Evolutionary conservation across 768 basidiomycete genomes (phyloP), one percentile per base, ranked within the genome.

Genomic region (Tylopilus cervinicoccineus): DNA sequence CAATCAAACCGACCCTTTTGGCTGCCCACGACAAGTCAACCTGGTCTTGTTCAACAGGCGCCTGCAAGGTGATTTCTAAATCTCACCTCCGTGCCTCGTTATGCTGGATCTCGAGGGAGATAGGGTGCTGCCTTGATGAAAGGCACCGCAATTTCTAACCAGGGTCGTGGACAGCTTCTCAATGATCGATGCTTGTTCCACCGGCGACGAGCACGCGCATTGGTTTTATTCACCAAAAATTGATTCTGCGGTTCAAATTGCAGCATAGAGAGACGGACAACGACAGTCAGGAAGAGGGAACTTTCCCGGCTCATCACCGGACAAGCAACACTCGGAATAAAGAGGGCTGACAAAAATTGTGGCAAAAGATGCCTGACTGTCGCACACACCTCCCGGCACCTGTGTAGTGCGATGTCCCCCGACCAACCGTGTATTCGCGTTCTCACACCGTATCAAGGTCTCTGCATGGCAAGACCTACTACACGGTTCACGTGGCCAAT

Each of bases 141-240:
- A 2, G 10, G 16, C 27, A 46, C 17, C 10, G 51, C 42, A 17
- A 22, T 32, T 11, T 32, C 26, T 12, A 17, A n/a, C 19, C 14
- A 41, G 29, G 22, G 11, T 17, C 29, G 13, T 43, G 33, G 14
- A 59, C 16, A 45, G 50, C 45, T 50, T 41, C 38, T 32, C 50
- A 47, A 59, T 52, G 43, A 46, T 51, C 38, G 20, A 20, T 27
- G 23, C 14, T 44, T 29, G 19, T 24, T 41, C 16, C 19, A 19
- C 24, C 27, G 27, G 24, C 6, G 34, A 40, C 10, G 28, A 29
- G 12, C 14, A 45, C 6, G 13, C n/a, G n/a, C n/a, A n/a, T 24
- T 13, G 6, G 1, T 7, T 13, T 27, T n/a, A 2, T n/a, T 16
- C 19, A 31, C 39, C 34, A 33, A 51, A 7, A 29, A 27, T 24